Base-by-base conservation (phyloP, 192 early-diverging fungal species). In the Lunasporangiospora selenospora region DNA sequence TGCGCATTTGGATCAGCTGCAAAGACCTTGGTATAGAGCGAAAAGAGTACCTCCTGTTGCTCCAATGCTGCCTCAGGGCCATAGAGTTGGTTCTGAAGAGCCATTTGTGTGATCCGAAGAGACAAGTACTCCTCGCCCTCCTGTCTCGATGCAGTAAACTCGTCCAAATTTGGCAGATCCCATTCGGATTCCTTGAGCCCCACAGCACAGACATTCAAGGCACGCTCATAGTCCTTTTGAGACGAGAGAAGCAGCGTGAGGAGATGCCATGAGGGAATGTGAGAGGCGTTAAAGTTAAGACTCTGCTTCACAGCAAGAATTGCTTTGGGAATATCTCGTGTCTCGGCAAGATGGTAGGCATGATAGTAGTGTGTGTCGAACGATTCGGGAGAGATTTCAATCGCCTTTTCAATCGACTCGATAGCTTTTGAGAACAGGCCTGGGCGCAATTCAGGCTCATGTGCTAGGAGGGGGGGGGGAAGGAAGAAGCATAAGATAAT, bases 241-340 rank as follows among this genome's bases (percentile, higher is more conserved):
- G 87, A 83, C 15, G 91, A 88, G 3, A 85, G 76, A 13, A 89
- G 65, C 48, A 91, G 77, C 6, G 75, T 88, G 27, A 93, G 54
- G n/a, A 93, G 70, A 58, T 93, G 88, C 90, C 90, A 93, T 10
- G 90, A 88, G 30, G 87, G 82, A 32, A 89, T 76, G 39, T 89
- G 81, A 7, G 62, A 58, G 0, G 84, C 50, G 27, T 87, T 78
- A 37, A 88, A 51, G 29, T 60, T 65, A 21, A 90, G 54, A 4
- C 85, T 85, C 32, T 83, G 77, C 51, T 81, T 87, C 3, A 85
- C 76, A 13, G 79, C 54, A 15, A 51, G 42, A 9, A 85, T 82
- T 6, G 91, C 90, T 31, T 81, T 77, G 6, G 71, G 30, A 23
- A 88, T 79, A 31, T 90, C 83, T 16, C 88, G 82, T 56, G 84